Evolutionary conservation across 164 flowering plant genomes (phyloP), one percentile per base, ranked within the genome.

Genomic region (Kalanchoe fedtschenkoi): DNA sequence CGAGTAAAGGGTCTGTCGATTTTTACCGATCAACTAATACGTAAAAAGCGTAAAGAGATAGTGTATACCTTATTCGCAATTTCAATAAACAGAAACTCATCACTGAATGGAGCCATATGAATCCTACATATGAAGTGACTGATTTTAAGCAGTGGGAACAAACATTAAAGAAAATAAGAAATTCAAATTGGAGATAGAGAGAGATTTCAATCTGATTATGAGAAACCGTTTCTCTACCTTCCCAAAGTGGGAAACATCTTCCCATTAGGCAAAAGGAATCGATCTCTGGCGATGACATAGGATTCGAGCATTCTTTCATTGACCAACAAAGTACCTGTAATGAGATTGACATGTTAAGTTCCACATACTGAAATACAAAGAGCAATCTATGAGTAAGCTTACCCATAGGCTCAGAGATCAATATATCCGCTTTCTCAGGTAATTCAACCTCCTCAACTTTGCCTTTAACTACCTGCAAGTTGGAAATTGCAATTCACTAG

Each of bases 361-460:
- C 32, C 11, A 65, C 24, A 13, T 1, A n/a, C n/a, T 30, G 15
- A 30, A 41, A 30, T 11, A 38, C n/a, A 13, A 17, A 35, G 53
- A 51, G 56, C 28, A 51, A 11, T 24, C 33, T 47, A 22, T 21
- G 11, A 47, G 28, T 9, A 47, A 47, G 56, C 69, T 64, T 78
- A 95, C 99, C 99, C 99, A 95, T 95, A 42, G 99, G 97, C 77
- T 95, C 99, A 58, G 99, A 91, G 57, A 95, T 95, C 70, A 95
- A 68, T 62, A 95, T 89, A 74, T 95, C 99, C 39, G 97, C 99
- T 78, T 95, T 91, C 79, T 89, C 99, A 37, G 99, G 99, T 74
- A 95, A 72, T 70, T 87, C 97, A 70, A 89, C 84, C 21, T 95
- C 99, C 76, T 95, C 99, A 65, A 95, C 91, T 75, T 91, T 95